Evolutionary conservation across 208 protist species (phyloP).

Genomic region (Wallacemonas sp.): DNA sequence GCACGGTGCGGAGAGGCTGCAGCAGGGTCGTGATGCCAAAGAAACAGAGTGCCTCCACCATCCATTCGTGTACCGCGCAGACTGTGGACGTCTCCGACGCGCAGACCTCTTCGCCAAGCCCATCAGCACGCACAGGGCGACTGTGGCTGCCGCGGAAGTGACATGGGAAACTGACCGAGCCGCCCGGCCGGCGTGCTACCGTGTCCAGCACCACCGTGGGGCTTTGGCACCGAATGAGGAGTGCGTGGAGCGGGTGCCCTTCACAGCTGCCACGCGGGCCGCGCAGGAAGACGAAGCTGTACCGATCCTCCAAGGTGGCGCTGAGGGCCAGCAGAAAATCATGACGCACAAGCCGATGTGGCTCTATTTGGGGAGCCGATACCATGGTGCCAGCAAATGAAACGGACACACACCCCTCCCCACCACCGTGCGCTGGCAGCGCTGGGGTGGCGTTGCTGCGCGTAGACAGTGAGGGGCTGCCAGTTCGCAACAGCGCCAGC

Average conservation of each 20-base stretch:
- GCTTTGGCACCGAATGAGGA: constrained; percentile 25
- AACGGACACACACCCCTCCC: background rate
- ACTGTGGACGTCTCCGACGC: background rate
- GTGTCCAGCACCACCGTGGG: constrained; percentile 12
- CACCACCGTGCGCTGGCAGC: too few species aligned
- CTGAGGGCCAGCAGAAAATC: constrained; percentile 54
- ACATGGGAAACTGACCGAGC: constrained; percentile 36
- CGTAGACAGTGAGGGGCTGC: background rate
- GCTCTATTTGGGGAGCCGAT: background rate
- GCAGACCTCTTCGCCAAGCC: background rate
- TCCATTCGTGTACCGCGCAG: constrained; percentile 22
- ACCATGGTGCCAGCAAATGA: background rate
- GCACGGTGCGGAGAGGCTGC: background rate
- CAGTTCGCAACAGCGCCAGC: constrained; percentile 45
- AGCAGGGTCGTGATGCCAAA: background rate
- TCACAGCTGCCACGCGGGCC: background rate
- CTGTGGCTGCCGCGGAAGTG: constrained; percentile 26
- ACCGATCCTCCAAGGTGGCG: constrained; percentile 46
- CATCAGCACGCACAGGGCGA: background rate
- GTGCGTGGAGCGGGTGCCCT: constrained; percentile 35
- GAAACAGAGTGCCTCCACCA: constrained; percentile 43
- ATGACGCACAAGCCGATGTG: constrained; percentile 30
- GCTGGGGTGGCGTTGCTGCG: too few species aligned
- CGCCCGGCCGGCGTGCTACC: constrained; percentile 24
- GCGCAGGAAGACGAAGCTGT: constrained; percentile 46